phyloP scores from a whole-genome alignment of 2,329 filamentous ascomycete genomes.

The Cladorrhinum sp. region DNA sequence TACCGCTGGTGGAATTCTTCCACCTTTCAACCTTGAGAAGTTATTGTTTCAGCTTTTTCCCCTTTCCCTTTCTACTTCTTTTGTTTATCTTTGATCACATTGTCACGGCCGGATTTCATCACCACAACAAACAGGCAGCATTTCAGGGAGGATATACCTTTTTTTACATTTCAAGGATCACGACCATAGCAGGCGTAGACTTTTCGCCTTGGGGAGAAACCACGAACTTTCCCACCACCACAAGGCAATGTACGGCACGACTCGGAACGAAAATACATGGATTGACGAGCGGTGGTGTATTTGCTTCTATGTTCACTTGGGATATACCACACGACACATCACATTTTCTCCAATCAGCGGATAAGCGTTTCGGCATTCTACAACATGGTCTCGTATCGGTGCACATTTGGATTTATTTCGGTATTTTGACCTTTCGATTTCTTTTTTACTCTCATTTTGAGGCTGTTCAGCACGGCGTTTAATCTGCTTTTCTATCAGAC shows the following conservation, averaged over 20 bases:
- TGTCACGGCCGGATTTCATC: background rate
- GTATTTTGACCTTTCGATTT: slow-evolving; percentile 5
- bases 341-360: background rate
- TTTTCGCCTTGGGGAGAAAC: background rate
- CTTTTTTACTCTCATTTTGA: slow-evolving; percentile 2
- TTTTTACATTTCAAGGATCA: background rate
- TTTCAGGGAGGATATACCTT: background rate
- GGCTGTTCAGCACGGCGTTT: slow-evolving; percentile 1
- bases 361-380: background rate
- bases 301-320: background rate
- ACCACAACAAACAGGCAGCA: slow-evolving; percentile 1
- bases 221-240: background rate
- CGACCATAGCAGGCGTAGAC: background rate
- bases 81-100: slow-evolving; percentile 2
- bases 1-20: background rate
- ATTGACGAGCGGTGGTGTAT: background rate
- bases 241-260: background rate
- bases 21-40: background rate
- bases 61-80: background rate
- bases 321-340: background rate
- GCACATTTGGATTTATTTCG: background rate
- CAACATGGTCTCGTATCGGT: background rate
- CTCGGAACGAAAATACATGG: background rate
- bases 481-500: background rate
- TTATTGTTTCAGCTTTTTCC: slow-evolving; percentile 19